phyloP scores from a whole-genome alignment of 805 yeast species.

The Cyberlindnera veronae region DNA sequence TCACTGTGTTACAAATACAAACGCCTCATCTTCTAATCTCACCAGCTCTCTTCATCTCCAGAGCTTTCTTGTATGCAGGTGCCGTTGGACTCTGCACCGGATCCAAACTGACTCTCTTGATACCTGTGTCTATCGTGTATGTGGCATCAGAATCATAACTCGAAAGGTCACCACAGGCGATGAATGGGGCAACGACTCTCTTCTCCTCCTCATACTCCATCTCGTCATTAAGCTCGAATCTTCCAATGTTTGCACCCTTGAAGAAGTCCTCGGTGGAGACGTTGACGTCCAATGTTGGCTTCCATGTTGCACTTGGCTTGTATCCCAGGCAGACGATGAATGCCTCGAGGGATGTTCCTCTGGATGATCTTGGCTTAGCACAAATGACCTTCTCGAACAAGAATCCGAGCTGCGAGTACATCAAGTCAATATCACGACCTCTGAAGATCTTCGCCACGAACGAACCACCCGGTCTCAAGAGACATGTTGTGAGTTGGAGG shows the following conservation, averaged over 20 bases:
- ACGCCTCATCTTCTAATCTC: constrained; percentile 41
- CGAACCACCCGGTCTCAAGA: constrained; percentile 83
- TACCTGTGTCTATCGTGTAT: constrained; percentile 44
- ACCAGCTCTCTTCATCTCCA: constrained; percentile 82
- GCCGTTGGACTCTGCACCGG: constrained; percentile 96
- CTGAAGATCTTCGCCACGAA: constrained; percentile 96
- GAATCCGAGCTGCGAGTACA: constrained; percentile 88
- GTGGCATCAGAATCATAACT: constrained; percentile 96
- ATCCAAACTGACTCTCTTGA: constrained; percentile 52
- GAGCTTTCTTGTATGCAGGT: constrained; percentile 92
- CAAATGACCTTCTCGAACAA: constrained; percentile 85
- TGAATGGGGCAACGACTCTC: constrained; percentile 79
- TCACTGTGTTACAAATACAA: too few species aligned
- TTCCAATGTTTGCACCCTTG: constrained; percentile 57
- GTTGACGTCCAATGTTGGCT: constrained; percentile 55
- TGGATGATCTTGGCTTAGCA: constrained; percentile 93
- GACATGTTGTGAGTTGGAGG: constrained; percentile 83
- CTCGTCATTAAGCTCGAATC: constrained; percentile 45
- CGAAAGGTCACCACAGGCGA: constrained; percentile 91
- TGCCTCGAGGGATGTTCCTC: constrained; percentile 93
- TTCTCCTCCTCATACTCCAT: constrained; percentile 53
- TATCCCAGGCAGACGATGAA: constrained; percentile 91
- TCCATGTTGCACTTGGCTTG: constrained; percentile 81
- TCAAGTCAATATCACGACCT: constrained; percentile 90
- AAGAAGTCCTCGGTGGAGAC: constrained; percentile 80